These are phyloP conservation scores for Monosporozyma unispora DNA, from an alignment of 805 yeast genomes.

Conservation along the genomic window DNA sequence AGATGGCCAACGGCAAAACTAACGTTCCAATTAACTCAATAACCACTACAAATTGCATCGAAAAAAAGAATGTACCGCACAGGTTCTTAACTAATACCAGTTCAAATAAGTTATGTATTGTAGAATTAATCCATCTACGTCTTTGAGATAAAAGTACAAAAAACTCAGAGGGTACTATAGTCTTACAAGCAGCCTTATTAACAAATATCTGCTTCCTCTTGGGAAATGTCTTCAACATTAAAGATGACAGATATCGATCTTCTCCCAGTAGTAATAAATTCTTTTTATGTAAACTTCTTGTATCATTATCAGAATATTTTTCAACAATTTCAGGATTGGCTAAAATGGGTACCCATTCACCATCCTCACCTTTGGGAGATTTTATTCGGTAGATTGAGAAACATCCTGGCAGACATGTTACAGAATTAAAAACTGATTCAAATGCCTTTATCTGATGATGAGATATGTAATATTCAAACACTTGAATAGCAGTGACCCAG, in stretches of 20 bases:
- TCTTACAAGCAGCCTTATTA: conserved; percentile 86
- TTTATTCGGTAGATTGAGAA: conserved; percentile 87
- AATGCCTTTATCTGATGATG: conserved; percentile 93
- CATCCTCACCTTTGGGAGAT: conserved; percentile 71
- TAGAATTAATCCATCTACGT: conserved; percentile 95
- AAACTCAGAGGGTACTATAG: conserved; percentile 79
- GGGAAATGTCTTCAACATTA: conserved; percentile 85
- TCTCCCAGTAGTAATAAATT: conserved; percentile 81
- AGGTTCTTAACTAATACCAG: conserved; percentile 73
- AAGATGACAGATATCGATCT: conserved; percentile 75
- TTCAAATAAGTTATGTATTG: conserved; percentile 87
- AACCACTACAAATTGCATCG: conserved; percentile 85
- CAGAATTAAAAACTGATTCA: conserved; percentile 91
- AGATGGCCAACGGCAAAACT: conserved; percentile 80
- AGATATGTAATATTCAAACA: conserved; percentile 84
- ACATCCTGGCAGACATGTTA: conserved; percentile 93
- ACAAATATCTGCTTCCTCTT: conserved; percentile 79
- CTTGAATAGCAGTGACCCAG: conserved; percentile 92
- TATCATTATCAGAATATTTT: conserved; percentile 77
- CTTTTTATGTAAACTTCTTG: conserved; percentile 77
- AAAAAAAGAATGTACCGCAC: conserved; percentile 90
- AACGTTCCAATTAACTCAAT: conserved; percentile 82
- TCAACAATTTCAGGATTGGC: conserved; percentile 93
- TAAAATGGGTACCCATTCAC: conserved; percentile 87
- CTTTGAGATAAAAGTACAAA: conserved; percentile 79